A percentile compares a stretch with the other conserved stretches of the same genome.
Evolutionary conservation across 768 basidiomycete genomes (phyloP).

Genomic region (Boletus patriciae): DNA sequence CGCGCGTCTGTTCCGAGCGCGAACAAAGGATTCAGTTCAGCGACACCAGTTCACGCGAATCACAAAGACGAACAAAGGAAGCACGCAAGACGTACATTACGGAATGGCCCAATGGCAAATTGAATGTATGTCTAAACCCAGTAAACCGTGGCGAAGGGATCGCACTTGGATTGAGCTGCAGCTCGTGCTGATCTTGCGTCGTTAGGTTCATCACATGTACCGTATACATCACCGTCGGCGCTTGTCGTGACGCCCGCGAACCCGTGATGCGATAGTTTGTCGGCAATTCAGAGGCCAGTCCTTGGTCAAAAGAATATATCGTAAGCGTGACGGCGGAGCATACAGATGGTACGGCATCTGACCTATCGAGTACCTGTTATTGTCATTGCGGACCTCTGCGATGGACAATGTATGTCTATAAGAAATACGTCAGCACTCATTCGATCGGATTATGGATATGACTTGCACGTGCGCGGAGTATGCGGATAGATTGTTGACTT

Average conservation of each 20-base stretch:
- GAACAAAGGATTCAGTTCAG: background rate
- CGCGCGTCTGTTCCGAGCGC: constrained; percentile 26
- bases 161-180: constrained; percentile 24
- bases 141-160: constrained; percentile 27
- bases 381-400: constrained; percentile 5
- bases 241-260: constrained; percentile 11
- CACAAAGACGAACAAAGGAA: background rate
- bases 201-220: constrained; percentile 31
- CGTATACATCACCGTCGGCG: constrained; percentile 20
- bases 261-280: constrained; percentile 5
- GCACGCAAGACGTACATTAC: constrained; percentile 11
- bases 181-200: constrained; percentile 26
- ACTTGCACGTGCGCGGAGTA: background rate
- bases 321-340: background rate
- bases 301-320: background rate
- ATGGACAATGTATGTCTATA: constrained; percentile 16
- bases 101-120: constrained; percentile 19
- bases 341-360: background rate
- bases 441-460: background rate
- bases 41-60: background rate
- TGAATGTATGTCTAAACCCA: constrained; percentile 12
- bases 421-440: background rate
- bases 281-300: background rate
- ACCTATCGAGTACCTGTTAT: background rate
- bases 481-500: constrained; percentile 18